Base-by-base conservation (phyloP, 148 eudicot species). In the Mesembryanthemum crystallinum region DNA sequence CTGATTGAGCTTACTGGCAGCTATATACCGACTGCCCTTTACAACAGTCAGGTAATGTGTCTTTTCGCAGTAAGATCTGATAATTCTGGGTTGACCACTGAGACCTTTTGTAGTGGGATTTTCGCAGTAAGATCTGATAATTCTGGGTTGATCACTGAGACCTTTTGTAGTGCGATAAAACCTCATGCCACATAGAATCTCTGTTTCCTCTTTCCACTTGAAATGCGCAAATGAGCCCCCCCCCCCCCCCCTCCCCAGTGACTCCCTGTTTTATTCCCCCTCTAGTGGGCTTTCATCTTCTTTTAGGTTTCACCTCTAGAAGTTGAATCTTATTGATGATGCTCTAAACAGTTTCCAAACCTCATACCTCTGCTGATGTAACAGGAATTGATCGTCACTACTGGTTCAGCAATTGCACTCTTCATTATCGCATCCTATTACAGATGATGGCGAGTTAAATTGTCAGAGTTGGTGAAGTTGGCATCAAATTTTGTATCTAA, bases 351-450 rank as follows among this genome's bases (percentile, higher is more conserved):
- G 35, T 73, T 64, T 37, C 5, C 7, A 33, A 37, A 9, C 52
- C 62, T 25, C 4, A 25, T 23, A 8, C 28, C 64, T 24, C 1
- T 84, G 51, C 32, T 29, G 64, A 23, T 73, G 35, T 72, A 77
- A 71, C 94, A 94, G 98, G 98, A 91, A 81, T 81, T 94, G 64
- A 79, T 89, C 73, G 90, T 94, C 28, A 94, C 98, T 77, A 82
- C 80, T 76, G 52, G 86, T 43, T 73, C 97, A 25, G 87, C 98
- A 0, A n/a, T 87, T 64, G 51, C 73, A 71, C 92, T 94, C 63
- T 84, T 81, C 81, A 69, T 94, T 67, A 4, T 89, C 74, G 90
- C 97, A 1, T 85, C 97, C 28, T 94, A 81, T 69, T 94, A 89
- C 87, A 85, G 97, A 84, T 94, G 80, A 87, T 57, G 63, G 55